Conservation (phyloP, 2,329 filamentous ascomycete species). For the Volutella citrinella region DNA sequence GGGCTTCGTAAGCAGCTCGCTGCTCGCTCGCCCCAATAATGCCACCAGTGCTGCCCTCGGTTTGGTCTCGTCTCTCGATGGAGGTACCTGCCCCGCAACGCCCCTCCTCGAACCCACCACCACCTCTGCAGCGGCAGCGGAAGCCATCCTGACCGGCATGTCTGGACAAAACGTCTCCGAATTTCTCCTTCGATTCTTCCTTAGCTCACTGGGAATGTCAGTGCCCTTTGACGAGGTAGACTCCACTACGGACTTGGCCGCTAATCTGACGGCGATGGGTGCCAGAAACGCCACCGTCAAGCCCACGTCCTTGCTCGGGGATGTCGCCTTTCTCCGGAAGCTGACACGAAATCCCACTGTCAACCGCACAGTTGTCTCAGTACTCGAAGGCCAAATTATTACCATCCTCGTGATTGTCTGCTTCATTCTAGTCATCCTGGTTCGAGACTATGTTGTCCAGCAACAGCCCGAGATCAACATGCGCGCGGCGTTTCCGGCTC, state of each 20-base stretch:
- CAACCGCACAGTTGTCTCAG: conserved; percentile 77
- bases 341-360: conserved; percentile 67
- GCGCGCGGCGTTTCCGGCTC: conserved; percentile 60
- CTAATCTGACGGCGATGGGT: conserved; percentile 14
- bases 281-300: conserved; percentile 7
- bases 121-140: conserved; percentile 29
- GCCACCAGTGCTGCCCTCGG: conserved; percentile 27
- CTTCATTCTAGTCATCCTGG: conserved; percentile 95
- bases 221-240: conserved; percentile 19
- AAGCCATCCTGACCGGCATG: conserved; percentile 27
- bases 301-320: conserved; percentile 46
- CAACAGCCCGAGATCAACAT: conserved; percentile 93
- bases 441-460: conserved; percentile 96
- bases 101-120: conserved; percentile 32
- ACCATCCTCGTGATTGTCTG: conserved; percentile 87
- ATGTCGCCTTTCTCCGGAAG: conserved; percentile 54
- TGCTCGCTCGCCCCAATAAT: conserved; percentile 23
- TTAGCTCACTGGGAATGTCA: conserved; percentile 28
- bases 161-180: conserved; percentile 31
- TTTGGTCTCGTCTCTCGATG: conserved; percentile 24
- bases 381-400: conserved; percentile 90
- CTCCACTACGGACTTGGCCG: conserved; percentile 5
- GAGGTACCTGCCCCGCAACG: conserved; percentile 33
- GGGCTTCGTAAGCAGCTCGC: conserved; percentile 47
- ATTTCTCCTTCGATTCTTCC: conserved; percentile 28